Percentiles rank a stretch among this genome's conserved stretches.
These are phyloP conservation scores for Cutaneotrichosporon sp. DNA, from an alignment of 1,284 basidiomycete species.

Conservation along the genomic window DNA sequence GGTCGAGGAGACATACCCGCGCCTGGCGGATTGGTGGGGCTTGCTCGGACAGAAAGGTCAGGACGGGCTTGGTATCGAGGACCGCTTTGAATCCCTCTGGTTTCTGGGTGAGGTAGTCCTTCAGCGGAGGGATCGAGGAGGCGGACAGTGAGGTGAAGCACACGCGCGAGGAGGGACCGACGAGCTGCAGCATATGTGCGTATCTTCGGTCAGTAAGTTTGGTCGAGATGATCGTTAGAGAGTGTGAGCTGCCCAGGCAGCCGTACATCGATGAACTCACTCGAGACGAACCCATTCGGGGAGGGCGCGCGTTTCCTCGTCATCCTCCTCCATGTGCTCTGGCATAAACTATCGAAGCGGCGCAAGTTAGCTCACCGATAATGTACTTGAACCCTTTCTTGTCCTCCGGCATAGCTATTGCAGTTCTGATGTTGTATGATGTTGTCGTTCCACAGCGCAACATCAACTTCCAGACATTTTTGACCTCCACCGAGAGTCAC, in stretches of 20 bases:
- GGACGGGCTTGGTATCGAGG: constrained; percentile 61
- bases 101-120: constrained; percentile 45
- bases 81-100: constrained; percentile 50
- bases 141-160: constrained; percentile 79
- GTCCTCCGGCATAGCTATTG: too few relatives aligned
- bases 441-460: not conserved
- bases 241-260: too few relatives aligned
- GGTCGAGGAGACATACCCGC: constrained; percentile 80
- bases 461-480: not conserved
- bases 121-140: constrained; percentile 61
- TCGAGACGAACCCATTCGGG: constrained; percentile 88
- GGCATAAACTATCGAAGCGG: not conserved
- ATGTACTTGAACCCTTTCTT: constrained; percentile 39
- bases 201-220: constrained; percentile 34
- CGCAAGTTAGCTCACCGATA: constrained; percentile 31
- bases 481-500: not conserved
- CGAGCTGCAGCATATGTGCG: constrained; percentile 71
- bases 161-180: constrained; percentile 61
- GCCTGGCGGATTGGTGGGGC: constrained; percentile 52
- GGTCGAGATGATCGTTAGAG: too few relatives aligned
- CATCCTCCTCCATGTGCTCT: constrained; percentile 97
- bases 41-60: constrained; percentile 59
- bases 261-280: too few relatives aligned
- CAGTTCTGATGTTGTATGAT: too few relatives aligned
- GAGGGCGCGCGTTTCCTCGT: constrained; percentile 58